Conservation (phyloP, 1,139 yeast genomes). For the Candida dubliniensis region DNA sequence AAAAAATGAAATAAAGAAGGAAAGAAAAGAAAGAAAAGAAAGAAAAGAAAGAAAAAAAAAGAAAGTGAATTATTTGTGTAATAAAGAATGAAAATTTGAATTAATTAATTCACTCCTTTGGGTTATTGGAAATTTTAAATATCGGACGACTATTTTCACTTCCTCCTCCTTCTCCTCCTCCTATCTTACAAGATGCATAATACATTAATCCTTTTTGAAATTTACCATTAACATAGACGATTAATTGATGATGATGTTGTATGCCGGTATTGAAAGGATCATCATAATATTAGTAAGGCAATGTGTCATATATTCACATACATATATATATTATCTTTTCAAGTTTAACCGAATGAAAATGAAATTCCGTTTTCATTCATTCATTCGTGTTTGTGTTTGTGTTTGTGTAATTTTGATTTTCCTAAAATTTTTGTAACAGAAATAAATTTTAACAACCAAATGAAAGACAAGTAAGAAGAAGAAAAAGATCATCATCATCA, state of each 20-base stretch:
- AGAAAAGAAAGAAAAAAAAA: not conserved
- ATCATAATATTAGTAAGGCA: too few species aligned
- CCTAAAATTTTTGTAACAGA: conserved; percentile 1
- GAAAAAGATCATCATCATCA: not conserved
- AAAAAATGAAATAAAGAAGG: not conserved
- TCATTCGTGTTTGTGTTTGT: not conserved
- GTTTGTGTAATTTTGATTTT: not conserved
- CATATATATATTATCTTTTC: too few species aligned
- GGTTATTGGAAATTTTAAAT: not conserved
- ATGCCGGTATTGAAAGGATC: too few species aligned
- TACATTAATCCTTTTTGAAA: too few species aligned
- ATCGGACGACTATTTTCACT: not conserved
- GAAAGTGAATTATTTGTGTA: not conserved
- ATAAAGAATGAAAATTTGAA: not conserved
- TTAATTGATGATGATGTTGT: too few species aligned
- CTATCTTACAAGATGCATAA: too few species aligned
- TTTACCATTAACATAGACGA: too few species aligned
- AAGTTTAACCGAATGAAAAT: not conserved
- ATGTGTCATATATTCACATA: too few species aligned
- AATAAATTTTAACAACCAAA: conserved; percentile 4
- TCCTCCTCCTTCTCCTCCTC: not conserved
- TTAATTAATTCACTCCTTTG: not conserved
- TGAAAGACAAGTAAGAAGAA: not conserved
- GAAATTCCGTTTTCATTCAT: too few species aligned
- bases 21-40: not conserved